Base-by-base conservation (phyloP, 371 early-diverging fungal species). In the Lichtheimia hyalospora region DNA sequence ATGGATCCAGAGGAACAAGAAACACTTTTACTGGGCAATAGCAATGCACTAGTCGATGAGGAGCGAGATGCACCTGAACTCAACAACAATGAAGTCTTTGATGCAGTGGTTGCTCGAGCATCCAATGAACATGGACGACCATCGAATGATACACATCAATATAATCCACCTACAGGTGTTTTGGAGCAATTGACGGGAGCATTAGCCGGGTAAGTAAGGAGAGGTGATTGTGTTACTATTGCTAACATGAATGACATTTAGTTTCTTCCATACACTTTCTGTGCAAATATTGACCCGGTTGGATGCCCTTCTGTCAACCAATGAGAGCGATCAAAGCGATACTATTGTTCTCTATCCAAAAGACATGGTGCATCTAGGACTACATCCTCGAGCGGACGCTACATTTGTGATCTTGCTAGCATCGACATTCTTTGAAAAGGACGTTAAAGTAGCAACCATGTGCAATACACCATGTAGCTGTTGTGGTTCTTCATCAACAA, bases 241-340 rank as follows among this genome's bases (percentile, higher is more conserved):
- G 34, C 34, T 34, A 10, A 34, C 34, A 34, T 34, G 8, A 8
- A 34, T 34, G 10, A 8, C 34, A 6, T 34, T 39, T 61, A 79
- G 80, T n/a, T 82, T 71, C 51, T 82, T 82, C 43, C 73, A 78
- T 41, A 43, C 62, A 3, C 58, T 82, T n/a, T 74, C 75, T 0
- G 60, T 52, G 5, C 69, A 66, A 24, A 46, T 73, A 14, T 54
- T 81, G 8, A 46, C 60, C 1, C 69, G 63, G 1, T 54, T 82
- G 41, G 63, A 69, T 34, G 43, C 64, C 1, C 59, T 79, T 21
- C 20, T 79, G 15, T 64, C 68, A 1, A 10, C 58, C 10, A 59
- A 65, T 44, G 67, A 71, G 52, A 67, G 63, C 48, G 66, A 64
- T 18, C 59, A 61, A 12, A 43, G 25, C 15, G 64, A 63, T 7